Conservation (phyloP, 495 filamentous ascomycete species). For the Penicillium turbatum region DNA sequence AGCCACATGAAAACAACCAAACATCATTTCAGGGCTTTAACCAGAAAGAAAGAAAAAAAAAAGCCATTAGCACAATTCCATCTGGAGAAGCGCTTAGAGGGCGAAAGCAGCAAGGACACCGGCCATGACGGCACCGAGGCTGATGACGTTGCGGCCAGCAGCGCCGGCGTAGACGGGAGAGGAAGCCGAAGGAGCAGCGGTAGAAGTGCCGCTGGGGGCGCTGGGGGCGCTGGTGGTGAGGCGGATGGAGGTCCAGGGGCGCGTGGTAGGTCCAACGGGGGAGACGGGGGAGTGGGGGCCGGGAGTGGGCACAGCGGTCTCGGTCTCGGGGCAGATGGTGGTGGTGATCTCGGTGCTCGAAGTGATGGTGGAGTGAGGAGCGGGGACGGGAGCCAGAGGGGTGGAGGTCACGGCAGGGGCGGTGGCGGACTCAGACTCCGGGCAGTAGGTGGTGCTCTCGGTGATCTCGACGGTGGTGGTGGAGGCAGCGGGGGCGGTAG, state of each 20-base stretch:
- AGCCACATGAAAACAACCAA: conserved; percentile 1
- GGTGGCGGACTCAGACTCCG: conserved; percentile 8
- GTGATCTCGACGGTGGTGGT: conserved; percentile 24
- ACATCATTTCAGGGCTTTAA: conserved; percentile 1
- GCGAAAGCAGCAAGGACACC: conserved; percentile 42
- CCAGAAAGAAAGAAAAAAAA: conserved; percentile 1
- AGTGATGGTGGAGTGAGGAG: conserved; percentile 18
- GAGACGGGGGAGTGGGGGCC: conserved; percentile 14
- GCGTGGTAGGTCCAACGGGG: conserved; percentile 18
- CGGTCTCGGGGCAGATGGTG: conserved; percentile 23
- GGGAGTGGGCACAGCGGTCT: conserved; percentile 11
- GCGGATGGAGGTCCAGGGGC: conserved; percentile 9
- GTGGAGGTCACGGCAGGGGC: background rate
- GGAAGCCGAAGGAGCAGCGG: conserved; percentile 28
- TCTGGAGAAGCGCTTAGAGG: conserved; percentile 28
- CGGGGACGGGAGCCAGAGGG: background rate
- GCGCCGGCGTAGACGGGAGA: conserved; percentile 41
- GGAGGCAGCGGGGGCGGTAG: conserved; percentile 12
- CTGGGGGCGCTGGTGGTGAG: conserved; percentile 17
- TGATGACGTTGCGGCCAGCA: conserved; percentile 43
- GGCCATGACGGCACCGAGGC: conserved; percentile 44
- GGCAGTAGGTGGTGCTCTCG: conserved; percentile 15
- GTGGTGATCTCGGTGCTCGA: conserved; percentile 22
- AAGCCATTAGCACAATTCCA: background rate
- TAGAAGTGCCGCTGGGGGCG: conserved; percentile 20